These are phyloP conservation scores for Cutaneotrichosporon sp. DNA, from an alignment of 1,284 basidiomycete species.

Conservation along the genomic window DNA sequence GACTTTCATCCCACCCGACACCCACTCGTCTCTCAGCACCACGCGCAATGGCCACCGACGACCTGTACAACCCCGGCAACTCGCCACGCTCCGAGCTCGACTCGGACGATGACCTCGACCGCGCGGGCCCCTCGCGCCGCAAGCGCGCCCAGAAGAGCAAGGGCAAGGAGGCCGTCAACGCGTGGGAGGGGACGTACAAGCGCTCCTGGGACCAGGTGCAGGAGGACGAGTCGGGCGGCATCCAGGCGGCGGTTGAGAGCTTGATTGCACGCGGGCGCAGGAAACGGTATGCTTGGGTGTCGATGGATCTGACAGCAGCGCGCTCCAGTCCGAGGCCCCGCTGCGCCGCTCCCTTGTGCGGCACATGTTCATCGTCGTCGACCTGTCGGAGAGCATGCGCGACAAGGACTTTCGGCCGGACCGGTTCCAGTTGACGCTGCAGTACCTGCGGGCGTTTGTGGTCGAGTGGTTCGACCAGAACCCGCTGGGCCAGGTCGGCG, in stretches of 20 bases:
- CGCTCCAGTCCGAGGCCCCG: conserved; percentile 72
- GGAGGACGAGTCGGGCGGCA: conserved; percentile 89
- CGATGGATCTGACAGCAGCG: conserved; percentile 38
- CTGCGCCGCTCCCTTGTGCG: conserved; percentile 95
- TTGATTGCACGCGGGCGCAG: conserved; percentile 82
- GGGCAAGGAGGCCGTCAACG: conserved; percentile 59
- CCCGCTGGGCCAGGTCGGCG: conserved; percentile 91
- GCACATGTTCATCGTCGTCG: conserved; percentile 86
- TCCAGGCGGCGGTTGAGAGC: conserved; percentile 86
- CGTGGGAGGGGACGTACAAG: conserved; percentile 94
- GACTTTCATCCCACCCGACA: not conserved
- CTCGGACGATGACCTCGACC: conserved; percentile 29
- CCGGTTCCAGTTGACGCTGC: conserved; percentile 69
- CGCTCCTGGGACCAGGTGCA: conserved; percentile 96
- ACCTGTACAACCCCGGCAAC: conserved; percentile 22
- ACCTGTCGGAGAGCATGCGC: conserved; percentile 87
- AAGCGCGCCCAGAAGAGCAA: conserved; percentile 26
- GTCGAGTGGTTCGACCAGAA: conserved; percentile 99
- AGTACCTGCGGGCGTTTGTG: conserved; percentile 87
- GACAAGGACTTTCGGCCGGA: conserved; percentile 93
- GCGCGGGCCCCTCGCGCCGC: conserved; percentile 25
- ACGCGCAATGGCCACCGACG: conserved; percentile 21
- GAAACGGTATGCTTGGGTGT: conserved; percentile 66
- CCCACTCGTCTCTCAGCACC: too few species aligned
- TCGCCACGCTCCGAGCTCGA: conserved; percentile 21